Conservation (phyloP, 1,284 basidiomycete genomes). For the Austropuccinia psidii region DNA sequence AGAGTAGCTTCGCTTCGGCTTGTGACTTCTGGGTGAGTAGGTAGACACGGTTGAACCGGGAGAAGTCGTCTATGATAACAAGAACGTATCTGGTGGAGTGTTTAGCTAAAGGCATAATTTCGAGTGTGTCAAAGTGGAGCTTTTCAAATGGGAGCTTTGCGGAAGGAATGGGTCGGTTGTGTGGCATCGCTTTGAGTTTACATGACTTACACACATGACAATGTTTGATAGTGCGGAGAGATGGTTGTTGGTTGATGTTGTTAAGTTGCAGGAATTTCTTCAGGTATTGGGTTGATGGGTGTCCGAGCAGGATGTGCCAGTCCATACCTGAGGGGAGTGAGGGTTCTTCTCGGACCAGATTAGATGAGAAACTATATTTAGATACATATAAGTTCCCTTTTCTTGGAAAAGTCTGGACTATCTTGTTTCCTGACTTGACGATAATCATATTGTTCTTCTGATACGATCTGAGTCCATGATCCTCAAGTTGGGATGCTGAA, state of each 20-base stretch:
- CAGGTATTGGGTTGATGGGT: not conserved
- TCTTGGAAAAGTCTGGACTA: not conserved
- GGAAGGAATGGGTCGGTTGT: too few species aligned
- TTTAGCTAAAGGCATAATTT: not conserved
- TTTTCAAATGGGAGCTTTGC: not conserved
- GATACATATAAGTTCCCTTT: not conserved
- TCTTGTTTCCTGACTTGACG: not conserved
- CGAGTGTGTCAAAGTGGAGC: not conserved
- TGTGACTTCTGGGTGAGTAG: not conserved
- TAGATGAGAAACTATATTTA: too few species aligned
- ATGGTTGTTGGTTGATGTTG: not conserved
- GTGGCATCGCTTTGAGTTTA: too few species aligned
- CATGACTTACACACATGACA: too few species aligned
- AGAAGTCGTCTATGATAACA: constrained; percentile 7
- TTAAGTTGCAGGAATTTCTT: not conserved
- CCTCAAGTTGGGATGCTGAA: not conserved
- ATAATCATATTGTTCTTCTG: not conserved
- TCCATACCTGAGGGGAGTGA: too few species aligned
- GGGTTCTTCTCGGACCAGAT: too few species aligned
- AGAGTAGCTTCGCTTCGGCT: not conserved
- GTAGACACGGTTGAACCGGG: not conserved
- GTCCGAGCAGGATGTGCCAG: not conserved
- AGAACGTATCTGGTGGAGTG: not conserved
- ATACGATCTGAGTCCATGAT: not conserved
- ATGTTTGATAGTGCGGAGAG: too few species aligned